Conservation (phyloP, 495 filamentous ascomycete species). For the Aspergillus incahuasiensis region DNA sequence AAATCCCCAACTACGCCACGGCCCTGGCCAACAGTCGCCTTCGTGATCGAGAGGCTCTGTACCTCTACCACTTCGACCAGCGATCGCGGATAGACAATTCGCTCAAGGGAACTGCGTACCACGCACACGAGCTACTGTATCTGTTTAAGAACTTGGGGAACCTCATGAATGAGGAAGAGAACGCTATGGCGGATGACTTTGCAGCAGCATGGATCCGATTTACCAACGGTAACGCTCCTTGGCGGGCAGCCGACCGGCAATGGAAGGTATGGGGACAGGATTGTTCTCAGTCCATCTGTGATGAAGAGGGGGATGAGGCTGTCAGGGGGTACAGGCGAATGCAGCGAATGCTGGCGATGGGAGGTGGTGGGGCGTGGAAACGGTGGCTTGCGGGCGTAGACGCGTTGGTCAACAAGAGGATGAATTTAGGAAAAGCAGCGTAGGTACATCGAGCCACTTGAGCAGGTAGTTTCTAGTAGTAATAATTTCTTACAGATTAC, state of each 20-base stretch:
- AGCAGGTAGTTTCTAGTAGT: too few relatives aligned
- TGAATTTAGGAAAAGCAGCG: slow-evolving; percentile 11
- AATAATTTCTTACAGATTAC: too few relatives aligned
- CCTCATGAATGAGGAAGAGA: slow-evolving; percentile 20
- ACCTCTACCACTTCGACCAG: slow-evolving; percentile 28
- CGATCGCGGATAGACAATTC: slow-evolving; percentile 25
- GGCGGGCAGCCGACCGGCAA: slow-evolving; percentile 5
- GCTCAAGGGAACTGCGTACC: slow-evolving; percentile 28
- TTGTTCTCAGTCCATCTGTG: slow-evolving; percentile 7
- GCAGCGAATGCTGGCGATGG: slow-evolving; percentile 19
- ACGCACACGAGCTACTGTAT: slow-evolving; percentile 31
- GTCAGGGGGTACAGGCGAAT: slow-evolving; percentile 22
- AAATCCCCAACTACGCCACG: slow-evolving; percentile 25
- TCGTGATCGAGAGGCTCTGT: not conserved
- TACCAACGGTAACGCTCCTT: slow-evolving; percentile 20
- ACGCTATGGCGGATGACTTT: slow-evolving; percentile 20
- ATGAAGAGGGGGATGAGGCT: slow-evolving; percentile 23
- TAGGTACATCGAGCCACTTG: too few relatives aligned
- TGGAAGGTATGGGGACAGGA: slow-evolving; percentile 30
- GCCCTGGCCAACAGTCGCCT: not conserved
- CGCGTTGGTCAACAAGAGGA: slow-evolving; percentile 25
- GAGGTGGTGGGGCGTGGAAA: slow-evolving; percentile 19
- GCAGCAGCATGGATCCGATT: slow-evolving; percentile 26
- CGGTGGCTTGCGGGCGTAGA: slow-evolving; percentile 23
- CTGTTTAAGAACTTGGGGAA: slow-evolving; percentile 26